phyloP scores from a whole-genome alignment of 805 yeast species.

The Ogataea paradorogensis region DNA sequence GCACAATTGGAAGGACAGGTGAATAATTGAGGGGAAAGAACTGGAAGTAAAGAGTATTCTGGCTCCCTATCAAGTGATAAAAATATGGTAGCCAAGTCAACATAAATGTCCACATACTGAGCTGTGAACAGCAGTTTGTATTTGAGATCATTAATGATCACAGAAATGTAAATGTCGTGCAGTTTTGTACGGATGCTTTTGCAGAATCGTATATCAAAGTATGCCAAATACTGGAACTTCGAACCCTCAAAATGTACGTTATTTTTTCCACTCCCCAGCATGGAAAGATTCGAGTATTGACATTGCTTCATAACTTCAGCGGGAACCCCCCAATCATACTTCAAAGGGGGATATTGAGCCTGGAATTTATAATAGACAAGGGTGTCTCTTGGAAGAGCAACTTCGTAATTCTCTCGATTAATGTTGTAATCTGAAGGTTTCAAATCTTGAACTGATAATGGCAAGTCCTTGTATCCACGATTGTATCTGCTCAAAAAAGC shows the following conservation, averaged over 20 bases:
- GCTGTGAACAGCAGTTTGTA: conserved; percentile 61
- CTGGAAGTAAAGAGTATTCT: conserved; percentile 69
- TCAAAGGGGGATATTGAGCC: conserved; percentile 24
- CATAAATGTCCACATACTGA: conserved; percentile 83
- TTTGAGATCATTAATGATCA: conserved; percentile 56
- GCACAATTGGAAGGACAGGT: conserved; percentile 84
- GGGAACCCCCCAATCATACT: conserved; percentile 47
- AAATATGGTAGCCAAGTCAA: conserved; percentile 67
- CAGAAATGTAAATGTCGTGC: conserved; percentile 63
- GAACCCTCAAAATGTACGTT: conserved; percentile 38
- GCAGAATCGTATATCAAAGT: conserved; percentile 72
- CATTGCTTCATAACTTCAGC: conserved; percentile 43
- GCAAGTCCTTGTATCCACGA: conserved; percentile 39
- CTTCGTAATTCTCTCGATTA: conserved; percentile 31
- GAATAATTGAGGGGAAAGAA: conserved; percentile 79
- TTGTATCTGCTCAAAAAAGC: conserved; percentile 64
- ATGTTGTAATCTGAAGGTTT: conserved; percentile 31
- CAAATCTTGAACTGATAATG: conserved; percentile 14
- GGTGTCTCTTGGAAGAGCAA: conserved; percentile 23
- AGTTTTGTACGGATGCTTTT: conserved; percentile 53
- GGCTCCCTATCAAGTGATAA: conserved; percentile 82
- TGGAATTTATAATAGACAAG: conserved; percentile 20
- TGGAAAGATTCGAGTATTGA: conserved; percentile 38
- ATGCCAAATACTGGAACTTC: conserved; percentile 56
- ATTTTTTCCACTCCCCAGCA: conserved; percentile 2